phyloP scores from a whole-genome alignment of 768 basidiomycete genomes.

The Punctularia strigosozonata region DNA sequence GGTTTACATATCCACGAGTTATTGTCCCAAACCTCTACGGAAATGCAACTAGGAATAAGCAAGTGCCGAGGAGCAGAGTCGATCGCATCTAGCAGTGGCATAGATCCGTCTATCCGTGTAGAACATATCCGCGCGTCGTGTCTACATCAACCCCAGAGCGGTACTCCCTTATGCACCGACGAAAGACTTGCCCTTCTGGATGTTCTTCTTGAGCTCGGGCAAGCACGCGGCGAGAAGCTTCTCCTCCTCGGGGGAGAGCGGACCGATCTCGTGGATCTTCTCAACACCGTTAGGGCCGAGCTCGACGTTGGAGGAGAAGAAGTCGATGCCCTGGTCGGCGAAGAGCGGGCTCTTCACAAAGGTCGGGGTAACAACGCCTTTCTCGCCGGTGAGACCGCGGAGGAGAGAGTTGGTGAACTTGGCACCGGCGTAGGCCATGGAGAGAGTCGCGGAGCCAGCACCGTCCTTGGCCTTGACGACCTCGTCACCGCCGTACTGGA shows the following conservation, averaged over 20 bases:
- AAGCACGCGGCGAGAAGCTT: constrained; percentile 77
- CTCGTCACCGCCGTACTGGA: constrained; percentile 97
- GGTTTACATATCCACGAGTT: no score
- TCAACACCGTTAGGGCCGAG: constrained; percentile 86
- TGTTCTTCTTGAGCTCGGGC: constrained; percentile 95
- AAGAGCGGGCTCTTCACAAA: constrained; percentile 87
- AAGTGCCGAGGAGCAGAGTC: no score
- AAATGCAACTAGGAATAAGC: no score
- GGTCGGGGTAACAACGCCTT: constrained; percentile 63
- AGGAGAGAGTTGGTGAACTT: constrained; percentile 53
- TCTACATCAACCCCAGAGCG: no score
- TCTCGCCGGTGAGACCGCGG: constrained; percentile 54
- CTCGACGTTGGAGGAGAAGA: constrained; percentile 91
- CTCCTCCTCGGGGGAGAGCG: constrained; percentile 72
- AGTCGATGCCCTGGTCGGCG: constrained; percentile 77
- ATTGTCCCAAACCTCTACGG: no score
- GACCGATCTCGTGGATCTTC: constrained; percentile 81
- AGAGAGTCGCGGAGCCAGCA: constrained; percentile 63
- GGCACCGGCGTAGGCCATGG: constrained; percentile 71
- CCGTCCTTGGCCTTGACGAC: constrained; percentile 97
- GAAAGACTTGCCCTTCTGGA: constrained; percentile 85
- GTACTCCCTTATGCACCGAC: no score
- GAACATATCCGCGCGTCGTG: no score
- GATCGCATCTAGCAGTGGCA: no score
- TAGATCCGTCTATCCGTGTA: no score